Conservation (phyloP, 202 grass and related monocot genomes). For the Panicum hallii region DNA sequence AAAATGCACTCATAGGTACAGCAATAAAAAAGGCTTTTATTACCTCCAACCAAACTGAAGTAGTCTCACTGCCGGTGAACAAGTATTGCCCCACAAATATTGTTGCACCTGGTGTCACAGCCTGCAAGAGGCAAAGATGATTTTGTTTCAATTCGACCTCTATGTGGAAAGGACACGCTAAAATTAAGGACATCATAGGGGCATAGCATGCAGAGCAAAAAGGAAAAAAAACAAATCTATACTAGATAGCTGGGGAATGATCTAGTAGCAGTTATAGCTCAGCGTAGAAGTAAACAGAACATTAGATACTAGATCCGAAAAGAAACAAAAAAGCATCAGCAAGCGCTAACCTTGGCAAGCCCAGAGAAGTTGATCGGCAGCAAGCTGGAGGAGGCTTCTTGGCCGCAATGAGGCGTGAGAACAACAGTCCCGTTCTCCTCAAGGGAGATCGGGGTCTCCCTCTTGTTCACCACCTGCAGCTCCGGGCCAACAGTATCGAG, state of each 20-base stretch:
- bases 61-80: constrained; percentile 97
- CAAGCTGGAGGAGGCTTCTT: constrained; percentile 69
- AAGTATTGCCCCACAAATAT: constrained; percentile 98
- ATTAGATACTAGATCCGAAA: background rate
- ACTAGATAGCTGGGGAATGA: background rate
- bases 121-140: constrained; percentile 54
- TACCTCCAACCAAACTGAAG: constrained; percentile 99
- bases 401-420: constrained; percentile 75
- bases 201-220: background rate
- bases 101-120: constrained; percentile 75
- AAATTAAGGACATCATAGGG: background rate
- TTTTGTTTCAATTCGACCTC: background rate
- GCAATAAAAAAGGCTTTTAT: background rate
- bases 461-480: constrained; percentile 91
- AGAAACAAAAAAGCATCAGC: background rate
- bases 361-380: constrained; percentile 94
- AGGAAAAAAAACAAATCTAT: background rate
- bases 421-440: constrained; percentile 76
- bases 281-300: background rate
- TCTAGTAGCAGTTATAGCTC: background rate
- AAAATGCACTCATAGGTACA: background rate
- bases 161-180: background rate
- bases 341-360: constrained; percentile 60
- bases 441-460: constrained; percentile 68
- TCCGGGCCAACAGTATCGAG: constrained; percentile 93